Evolutionary conservation across 1,284 basidiomycete species (phyloP).

Genomic region (Puccinia horiana): DNA sequence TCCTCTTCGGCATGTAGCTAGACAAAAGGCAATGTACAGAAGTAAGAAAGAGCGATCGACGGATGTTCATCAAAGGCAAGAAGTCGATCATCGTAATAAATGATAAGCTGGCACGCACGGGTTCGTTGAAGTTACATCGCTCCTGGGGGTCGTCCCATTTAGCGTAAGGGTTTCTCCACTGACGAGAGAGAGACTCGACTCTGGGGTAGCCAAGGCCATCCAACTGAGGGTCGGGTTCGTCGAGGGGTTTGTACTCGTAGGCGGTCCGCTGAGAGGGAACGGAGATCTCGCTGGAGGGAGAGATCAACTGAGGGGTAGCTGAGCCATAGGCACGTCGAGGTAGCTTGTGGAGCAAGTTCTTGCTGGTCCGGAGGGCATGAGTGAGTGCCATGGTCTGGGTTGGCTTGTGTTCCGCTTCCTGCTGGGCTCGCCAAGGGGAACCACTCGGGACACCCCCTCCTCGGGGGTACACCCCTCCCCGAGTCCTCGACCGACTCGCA

Average conservation of each 20-base stretch:
- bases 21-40: background rate
- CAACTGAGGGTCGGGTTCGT: constrained; percentile 32
- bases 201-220: constrained; percentile 34
- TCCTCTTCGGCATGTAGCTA: constrained; percentile 46
- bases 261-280: constrained; percentile 17
- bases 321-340: background rate
- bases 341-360: background rate
- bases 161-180: constrained; percentile 45
- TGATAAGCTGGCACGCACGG: background rate
- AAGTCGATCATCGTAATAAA: no score
- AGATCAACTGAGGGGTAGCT: background rate
- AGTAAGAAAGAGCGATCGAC: background rate
- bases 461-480: background rate
- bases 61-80: background rate
- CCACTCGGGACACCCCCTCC: no score
- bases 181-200: constrained; percentile 17
- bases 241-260: background rate
- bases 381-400: background rate
- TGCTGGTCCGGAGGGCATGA: background rate
- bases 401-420: background rate
- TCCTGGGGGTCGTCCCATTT: constrained; percentile 47
- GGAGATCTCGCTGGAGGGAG: background rate
- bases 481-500: background rate
- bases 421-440: background rate
- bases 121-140: constrained; percentile 35